phyloP scores from a whole-genome alignment of 441 rosid species.

The Pelargonium australe region DNA sequence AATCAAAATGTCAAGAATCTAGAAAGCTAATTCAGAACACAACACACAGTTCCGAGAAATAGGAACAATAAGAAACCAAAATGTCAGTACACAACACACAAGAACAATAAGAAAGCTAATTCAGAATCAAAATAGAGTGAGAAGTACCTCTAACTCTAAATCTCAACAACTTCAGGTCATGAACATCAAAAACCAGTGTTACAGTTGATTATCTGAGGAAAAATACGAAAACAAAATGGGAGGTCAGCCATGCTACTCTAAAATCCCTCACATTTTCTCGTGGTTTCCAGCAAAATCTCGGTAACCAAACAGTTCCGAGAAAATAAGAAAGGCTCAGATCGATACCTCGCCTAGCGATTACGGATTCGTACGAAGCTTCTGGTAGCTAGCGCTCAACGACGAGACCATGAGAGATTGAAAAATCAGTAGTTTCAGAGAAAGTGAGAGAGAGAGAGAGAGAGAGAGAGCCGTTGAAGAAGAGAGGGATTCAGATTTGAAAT shows the following conservation, averaged over 20 bases:
- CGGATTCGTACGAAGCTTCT: background rate
- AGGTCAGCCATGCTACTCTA: background rate
- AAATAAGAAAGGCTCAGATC: background rate
- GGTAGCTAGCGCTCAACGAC: background rate
- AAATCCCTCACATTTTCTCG: slow-evolving; percentile 6
- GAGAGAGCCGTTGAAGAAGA: slow-evolving; percentile 4
- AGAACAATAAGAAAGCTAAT: too few species aligned
- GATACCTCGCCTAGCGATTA: background rate
- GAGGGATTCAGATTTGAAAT: slow-evolving; percentile 3
- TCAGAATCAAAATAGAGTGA: too few species aligned
- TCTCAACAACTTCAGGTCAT: background rate
- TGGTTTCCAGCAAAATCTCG: background rate
- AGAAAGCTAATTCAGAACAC: too few species aligned
- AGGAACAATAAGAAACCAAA: too few species aligned
- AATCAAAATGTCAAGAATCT: too few species aligned
- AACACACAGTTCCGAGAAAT: too few species aligned
- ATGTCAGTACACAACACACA: too few species aligned
- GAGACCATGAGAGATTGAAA: background rate
- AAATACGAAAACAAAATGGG: too few species aligned
- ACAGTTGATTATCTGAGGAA: background rate
- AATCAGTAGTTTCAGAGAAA: background rate
- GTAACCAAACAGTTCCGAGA: background rate
- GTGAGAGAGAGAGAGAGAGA: background rate
- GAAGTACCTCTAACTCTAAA: too few species aligned
- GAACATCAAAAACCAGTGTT: background rate